These are phyloP conservation scores for Colletotrichum limetticola DNA, from an alignment of 2,329 filamentous ascomycete genomes.

Conservation along the genomic window DNA sequence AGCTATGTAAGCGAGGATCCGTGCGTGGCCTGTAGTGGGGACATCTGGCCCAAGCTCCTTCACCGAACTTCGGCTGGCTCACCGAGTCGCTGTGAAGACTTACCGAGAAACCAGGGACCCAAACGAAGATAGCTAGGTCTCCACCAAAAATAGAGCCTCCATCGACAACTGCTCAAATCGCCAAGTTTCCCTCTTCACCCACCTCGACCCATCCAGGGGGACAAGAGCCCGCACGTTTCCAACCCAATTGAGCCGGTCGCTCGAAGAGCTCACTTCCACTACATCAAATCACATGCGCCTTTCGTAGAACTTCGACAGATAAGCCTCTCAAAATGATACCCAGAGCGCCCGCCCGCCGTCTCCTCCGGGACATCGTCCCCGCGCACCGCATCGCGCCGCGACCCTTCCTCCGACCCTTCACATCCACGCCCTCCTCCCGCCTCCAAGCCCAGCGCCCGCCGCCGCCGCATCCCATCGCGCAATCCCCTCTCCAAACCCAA, in stretches of 20 bases:
- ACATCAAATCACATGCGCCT: neutral
- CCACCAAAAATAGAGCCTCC: constrained; percentile 16
- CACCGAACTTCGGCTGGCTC: neutral
- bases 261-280: neutral
- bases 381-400: constrained; percentile 12
- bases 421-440: constrained; percentile 14
- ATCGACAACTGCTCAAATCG: neutral
- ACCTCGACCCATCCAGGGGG: neutral
- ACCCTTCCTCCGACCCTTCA: constrained; percentile 19
- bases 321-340: constrained; percentile 14
- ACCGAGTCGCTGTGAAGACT: neutral
- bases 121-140: neutral
- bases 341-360: constrained; percentile 11
- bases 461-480: neutral
- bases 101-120: constrained; percentile 18
- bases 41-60: neutral
- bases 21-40: neutral
- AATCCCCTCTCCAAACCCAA: neutral
- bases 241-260: neutral
- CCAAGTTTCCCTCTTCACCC: neutral
- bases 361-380: constrained; percentile 27
- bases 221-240: neutral
- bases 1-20: constrained; percentile 3
- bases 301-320: neutral
- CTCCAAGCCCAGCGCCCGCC: constrained; percentile 6